Conservation (phyloP, 805 yeast species). For the Zygoascus flipseniorum region DNA sequence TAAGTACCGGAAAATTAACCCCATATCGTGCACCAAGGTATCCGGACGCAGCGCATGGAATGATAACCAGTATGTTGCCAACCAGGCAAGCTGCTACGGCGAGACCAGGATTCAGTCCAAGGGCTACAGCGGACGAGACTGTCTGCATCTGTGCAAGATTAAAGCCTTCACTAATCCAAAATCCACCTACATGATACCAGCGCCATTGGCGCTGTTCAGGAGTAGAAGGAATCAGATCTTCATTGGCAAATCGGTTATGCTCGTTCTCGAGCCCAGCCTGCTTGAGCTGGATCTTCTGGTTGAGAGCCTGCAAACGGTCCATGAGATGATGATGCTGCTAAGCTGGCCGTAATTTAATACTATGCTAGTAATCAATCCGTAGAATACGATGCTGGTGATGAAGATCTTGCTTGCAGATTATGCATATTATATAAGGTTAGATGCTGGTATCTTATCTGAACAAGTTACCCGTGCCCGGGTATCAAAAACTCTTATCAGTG, state of each 20-base stretch:
- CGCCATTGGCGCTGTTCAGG: constrained; percentile 11
- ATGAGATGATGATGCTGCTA: background rate
- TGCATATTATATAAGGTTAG: background rate
- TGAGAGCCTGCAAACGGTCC: background rate
- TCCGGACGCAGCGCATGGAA: constrained; percentile 9
- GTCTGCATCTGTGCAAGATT: constrained; percentile 10
- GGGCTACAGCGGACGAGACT: constrained; percentile 11
- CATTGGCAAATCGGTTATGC: constrained; percentile 7
- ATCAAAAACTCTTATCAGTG: background rate
- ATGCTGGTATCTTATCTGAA: too few relatives aligned
- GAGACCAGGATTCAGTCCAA: constrained; percentile 12
- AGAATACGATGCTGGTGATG: background rate
- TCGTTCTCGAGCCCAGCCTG: constrained; percentile 5
- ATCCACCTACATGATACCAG: constrained; percentile 13
- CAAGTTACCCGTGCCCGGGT: too few relatives aligned
- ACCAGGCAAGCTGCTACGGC: constrained; percentile 11
- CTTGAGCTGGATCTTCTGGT: constrained; percentile 1
- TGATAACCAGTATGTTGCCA: constrained; percentile 10
- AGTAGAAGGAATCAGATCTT: constrained; percentile 10
- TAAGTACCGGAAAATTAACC: constrained; percentile 10
- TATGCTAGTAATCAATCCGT: too few relatives aligned
- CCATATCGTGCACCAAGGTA: constrained; percentile 8
- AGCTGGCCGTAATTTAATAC: too few relatives aligned
- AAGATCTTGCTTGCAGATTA: background rate
- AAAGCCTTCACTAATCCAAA: constrained; percentile 12